Evolutionary conservation across 345 rosid genomes (phyloP), one percentile per base, ranked within the genome.

Genomic region (Ceriops decandra): DNA sequence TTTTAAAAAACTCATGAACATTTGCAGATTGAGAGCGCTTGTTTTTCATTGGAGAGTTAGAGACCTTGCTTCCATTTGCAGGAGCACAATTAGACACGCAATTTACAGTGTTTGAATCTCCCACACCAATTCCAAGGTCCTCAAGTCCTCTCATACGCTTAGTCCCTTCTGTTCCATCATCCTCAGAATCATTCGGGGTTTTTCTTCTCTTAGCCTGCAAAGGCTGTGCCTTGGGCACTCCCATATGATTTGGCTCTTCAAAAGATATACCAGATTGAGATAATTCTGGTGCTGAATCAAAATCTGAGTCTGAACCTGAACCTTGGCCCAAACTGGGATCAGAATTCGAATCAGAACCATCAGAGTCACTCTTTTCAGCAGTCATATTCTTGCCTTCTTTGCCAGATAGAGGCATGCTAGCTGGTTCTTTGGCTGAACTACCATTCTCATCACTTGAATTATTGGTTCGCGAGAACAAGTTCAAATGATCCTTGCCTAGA

Each of bases 141-240:
- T 84, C 91, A 68, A 90, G 97, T 63, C 98, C 99, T 86, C 91
- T 90, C 99, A 95, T 95, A 0, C 99, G 90, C 87, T 90, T 90
- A 71, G 72, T 85, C 64, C 97, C 91, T 84, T 85, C 98, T 51
- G 82, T 85, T 71, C 99, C 99, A 84, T 95, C 99, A 79, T 90
- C 99, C 83, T 90, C 98, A 0, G 95, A 95, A 79, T 90, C 98
- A 80, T 90, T 95, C 17, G 97, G 96, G 22, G 96, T 95, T 82
- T 83, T 87, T 80, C 96, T 90, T 74, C 96, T 88, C 86, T 79
- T 86, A 71, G 72, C 86, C 59, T 72, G 81, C 64, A 69, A 60
- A 73, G 89, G 54, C 64, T 77, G 88, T 77, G 74, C 78, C 81
- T 84, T 90, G 47, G 75, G 70, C 74, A 79, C 78, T 75, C 68